Percentiles rank a stretch among this genome's conserved stretches.
Evolutionary conservation across 345 rosid genomes (phyloP).

Genomic region (Durio zibethinus): DNA sequence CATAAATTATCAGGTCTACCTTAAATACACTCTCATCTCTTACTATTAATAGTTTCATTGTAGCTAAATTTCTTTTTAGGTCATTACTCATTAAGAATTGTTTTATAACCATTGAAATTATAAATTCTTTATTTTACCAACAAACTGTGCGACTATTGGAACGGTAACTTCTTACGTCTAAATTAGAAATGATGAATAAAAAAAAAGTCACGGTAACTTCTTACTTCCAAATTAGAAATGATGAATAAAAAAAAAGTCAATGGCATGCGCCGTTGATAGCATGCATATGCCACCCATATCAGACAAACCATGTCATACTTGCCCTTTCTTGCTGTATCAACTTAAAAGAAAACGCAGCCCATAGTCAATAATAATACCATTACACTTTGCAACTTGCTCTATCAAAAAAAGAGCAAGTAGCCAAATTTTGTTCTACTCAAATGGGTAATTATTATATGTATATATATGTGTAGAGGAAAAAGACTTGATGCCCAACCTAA

Average conservation of each 20-base stretch:
- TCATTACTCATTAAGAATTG: too few relatives aligned
- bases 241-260: too few relatives aligned
- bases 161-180: too few relatives aligned
- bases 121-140: too few relatives aligned
- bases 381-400: constrained; percentile 2
- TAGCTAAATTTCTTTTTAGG: too few relatives aligned
- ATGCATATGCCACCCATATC: neutral
- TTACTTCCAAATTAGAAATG: neutral
- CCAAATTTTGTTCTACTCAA: neutral
- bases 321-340: neutral
- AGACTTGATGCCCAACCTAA: neutral
- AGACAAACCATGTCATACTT: neutral
- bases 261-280: neutral
- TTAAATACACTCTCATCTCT: too few relatives aligned
- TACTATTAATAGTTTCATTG: too few relatives aligned
- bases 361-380: neutral
- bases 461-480: neutral
- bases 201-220: too few relatives aligned
- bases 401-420: neutral
- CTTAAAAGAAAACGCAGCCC: neutral
- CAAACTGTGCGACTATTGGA: too few relatives aligned
- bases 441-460: neutral
- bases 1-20: too few relatives aligned
- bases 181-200: neutral
- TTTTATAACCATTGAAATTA: too few relatives aligned